These are phyloP conservation scores for Monosporascus cannonballus DNA, from an alignment of 2,329 filamentous ascomycete genomes.

Conservation along the genomic window DNA sequence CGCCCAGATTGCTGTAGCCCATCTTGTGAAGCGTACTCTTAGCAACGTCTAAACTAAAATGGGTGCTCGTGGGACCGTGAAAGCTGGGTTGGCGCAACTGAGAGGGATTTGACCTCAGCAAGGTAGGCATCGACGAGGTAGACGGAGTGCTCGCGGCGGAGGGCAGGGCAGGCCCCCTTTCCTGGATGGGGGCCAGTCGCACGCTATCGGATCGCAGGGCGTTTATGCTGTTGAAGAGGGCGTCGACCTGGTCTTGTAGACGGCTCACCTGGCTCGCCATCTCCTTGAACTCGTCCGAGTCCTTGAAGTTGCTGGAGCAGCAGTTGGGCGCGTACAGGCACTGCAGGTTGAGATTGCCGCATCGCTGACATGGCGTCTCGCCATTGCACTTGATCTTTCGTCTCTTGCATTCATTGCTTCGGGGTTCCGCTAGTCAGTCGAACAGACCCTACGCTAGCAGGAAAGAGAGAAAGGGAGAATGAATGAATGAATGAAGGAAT, in stretches of 20 bases:
- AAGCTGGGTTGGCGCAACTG: slow-evolving; percentile 59
- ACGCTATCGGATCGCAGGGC: slow-evolving; percentile 53
- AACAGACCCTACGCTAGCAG: neutral
- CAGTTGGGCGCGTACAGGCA: slow-evolving; percentile 64
- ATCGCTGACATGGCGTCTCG: slow-evolving; percentile 60
- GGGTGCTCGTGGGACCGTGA: slow-evolving; percentile 77
- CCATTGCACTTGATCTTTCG: slow-evolving; percentile 73
- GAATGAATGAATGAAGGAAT: too few species aligned
- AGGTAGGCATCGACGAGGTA: slow-evolving; percentile 35
- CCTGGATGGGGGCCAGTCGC: slow-evolving; percentile 38
- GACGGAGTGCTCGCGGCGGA: slow-evolving; percentile 35
- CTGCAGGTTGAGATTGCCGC: slow-evolving; percentile 59
- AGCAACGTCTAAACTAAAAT: slow-evolving; percentile 80
- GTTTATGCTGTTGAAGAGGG: slow-evolving; percentile 66
- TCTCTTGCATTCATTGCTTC: slow-evolving; percentile 67
- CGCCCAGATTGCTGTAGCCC: slow-evolving; percentile 67
- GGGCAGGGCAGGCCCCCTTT: slow-evolving; percentile 32
- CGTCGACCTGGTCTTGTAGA: slow-evolving; percentile 79
- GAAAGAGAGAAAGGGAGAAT: too few species aligned
- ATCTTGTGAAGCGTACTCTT: slow-evolving; percentile 83
- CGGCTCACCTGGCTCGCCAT: slow-evolving; percentile 69
- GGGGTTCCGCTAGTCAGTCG: slow-evolving; percentile 1
- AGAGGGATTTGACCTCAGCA: slow-evolving; percentile 36
- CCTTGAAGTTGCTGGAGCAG: slow-evolving; percentile 75
- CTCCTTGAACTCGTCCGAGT: slow-evolving; percentile 82